Percentiles rank a stretch among this genome's conserved stretches.
These are phyloP conservation scores for Epicoccum nigrum DNA, from an alignment of 2,329 filamentous ascomycete species.

Conservation along the genomic window DNA sequence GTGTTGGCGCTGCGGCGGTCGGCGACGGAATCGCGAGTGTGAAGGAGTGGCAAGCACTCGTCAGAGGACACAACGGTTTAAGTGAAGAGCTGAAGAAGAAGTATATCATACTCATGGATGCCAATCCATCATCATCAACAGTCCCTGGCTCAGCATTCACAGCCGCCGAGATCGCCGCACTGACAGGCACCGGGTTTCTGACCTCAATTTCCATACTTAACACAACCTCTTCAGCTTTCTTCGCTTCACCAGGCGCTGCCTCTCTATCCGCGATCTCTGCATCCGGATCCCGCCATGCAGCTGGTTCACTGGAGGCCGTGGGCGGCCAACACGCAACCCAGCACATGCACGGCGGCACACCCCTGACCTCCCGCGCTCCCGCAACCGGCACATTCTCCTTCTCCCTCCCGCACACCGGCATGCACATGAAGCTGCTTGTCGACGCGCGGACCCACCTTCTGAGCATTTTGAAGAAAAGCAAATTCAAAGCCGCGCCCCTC, in stretches of 20 bases:
- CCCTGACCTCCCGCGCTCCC: slow-evolving; percentile 24
- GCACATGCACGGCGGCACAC: slow-evolving; percentile 68
- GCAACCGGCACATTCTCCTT: slow-evolving; percentile 54
- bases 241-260: slow-evolving; percentile 50
- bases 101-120: slow-evolving; percentile 60
- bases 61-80: slow-evolving; percentile 34
- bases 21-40: slow-evolving; percentile 70
- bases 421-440: slow-evolving; percentile 69
- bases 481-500: slow-evolving; percentile 68
- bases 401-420: slow-evolving; percentile 70
- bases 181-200: slow-evolving; percentile 72
- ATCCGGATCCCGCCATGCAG: slow-evolving; percentile 67
- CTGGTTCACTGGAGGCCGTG: slow-evolving; percentile 71
- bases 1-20: slow-evolving; percentile 61
- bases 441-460: slow-evolving; percentile 67
- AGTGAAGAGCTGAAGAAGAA: slow-evolving; percentile 44
- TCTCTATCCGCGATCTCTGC: slow-evolving; percentile 65
- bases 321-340: slow-evolving; percentile 71
- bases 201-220: slow-evolving; percentile 54
- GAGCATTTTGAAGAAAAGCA: slow-evolving; percentile 63
- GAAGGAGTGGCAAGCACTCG: slow-evolving; percentile 53
- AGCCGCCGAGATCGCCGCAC: slow-evolving; percentile 58
- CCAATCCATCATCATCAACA: slow-evolving; percentile 57
- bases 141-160: slow-evolving; percentile 52
- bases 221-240: slow-evolving; percentile 47